Conservation (phyloP, 768 basidiomycete genomes). For the Clavulina sp. region DNA sequence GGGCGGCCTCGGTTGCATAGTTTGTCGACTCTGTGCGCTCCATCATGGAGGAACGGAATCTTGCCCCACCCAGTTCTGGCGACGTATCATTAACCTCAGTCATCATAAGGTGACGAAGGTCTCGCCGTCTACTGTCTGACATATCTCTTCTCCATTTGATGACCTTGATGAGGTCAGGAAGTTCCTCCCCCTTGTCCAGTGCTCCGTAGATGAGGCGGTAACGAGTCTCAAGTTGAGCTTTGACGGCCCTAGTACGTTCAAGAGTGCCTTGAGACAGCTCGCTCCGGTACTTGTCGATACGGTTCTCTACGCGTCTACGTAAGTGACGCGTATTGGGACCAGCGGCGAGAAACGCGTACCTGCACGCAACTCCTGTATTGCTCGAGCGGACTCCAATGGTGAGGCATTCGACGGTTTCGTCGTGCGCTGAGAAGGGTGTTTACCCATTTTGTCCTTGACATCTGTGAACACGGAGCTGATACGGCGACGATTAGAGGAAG, state of each 20-base stretch:
- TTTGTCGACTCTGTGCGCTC: neutral
- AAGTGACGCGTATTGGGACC: neutral
- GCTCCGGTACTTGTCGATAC: neutral
- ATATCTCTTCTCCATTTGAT: conserved; percentile 6
- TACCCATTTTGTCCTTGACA: neutral
- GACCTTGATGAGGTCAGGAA: conserved; percentile 7
- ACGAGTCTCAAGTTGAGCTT: conserved; percentile 7
- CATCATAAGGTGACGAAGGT: neutral
- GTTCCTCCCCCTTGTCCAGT: conserved; percentile 2
- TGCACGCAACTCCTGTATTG: neutral
- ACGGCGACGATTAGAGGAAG: neutral
- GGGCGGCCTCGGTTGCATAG: neutral
- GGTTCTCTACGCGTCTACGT: neutral
- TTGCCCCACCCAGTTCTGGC: neutral
- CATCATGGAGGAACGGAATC: neutral
- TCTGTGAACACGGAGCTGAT: neutral
- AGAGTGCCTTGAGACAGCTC: neutral
- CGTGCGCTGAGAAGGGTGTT: neutral
- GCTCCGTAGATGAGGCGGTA: conserved; percentile 6
- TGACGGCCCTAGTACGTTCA: conserved; percentile 4
- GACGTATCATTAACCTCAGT: too few relatives aligned
- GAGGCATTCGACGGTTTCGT: neutral
- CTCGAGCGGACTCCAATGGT: neutral
- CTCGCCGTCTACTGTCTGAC: neutral
- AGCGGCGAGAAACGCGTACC: neutral